phyloP scores from a whole-genome alignment of 306 rosid genomes.

The Glycine latifolia region DNA sequence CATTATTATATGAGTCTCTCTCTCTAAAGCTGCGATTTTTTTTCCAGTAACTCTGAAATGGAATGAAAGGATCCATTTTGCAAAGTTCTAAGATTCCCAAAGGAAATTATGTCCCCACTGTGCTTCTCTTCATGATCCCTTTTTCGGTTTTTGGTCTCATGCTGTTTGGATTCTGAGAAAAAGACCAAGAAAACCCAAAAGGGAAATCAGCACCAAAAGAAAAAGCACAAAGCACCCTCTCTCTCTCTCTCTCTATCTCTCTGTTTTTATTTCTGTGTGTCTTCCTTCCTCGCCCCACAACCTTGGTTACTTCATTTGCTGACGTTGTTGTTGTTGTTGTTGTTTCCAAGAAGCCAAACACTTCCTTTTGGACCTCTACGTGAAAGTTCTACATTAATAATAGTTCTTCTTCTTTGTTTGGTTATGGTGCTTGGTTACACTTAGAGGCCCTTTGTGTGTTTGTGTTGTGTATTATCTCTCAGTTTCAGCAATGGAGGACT shows the following conservation, averaged over 20 bases:
- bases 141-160: constrained; percentile 23
- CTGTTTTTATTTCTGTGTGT: background rate
- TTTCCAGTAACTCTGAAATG: constrained; percentile 43
- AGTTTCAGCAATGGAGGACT: constrained; percentile 68
- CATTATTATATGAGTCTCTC: background rate
- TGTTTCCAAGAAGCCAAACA: constrained; percentile 41
- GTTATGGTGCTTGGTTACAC: constrained; percentile 47
- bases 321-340: constrained; percentile 22
- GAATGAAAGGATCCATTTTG: constrained; percentile 43
- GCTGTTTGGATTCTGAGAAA: constrained; percentile 56
- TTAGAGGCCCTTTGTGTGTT: background rate
- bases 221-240: constrained; percentile 38
- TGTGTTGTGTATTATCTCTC: constrained; percentile 16
- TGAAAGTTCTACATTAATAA: constrained; percentile 35
- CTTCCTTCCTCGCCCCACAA: constrained; percentile 27
- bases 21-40: constrained; percentile 44
- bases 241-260: background rate
- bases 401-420: constrained; percentile 5
- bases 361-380: constrained; percentile 47
- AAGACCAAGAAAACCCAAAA: constrained; percentile 10
- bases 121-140: constrained; percentile 7
- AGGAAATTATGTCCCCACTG: constrained; percentile 55
- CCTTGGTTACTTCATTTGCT: constrained; percentile 42
- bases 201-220: constrained; percentile 29
- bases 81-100: constrained; percentile 44